These are phyloP conservation scores for Kwoniella bestiolae DNA, from an alignment of 768 basidiomycete genomes.

Conservation along the genomic window DNA sequence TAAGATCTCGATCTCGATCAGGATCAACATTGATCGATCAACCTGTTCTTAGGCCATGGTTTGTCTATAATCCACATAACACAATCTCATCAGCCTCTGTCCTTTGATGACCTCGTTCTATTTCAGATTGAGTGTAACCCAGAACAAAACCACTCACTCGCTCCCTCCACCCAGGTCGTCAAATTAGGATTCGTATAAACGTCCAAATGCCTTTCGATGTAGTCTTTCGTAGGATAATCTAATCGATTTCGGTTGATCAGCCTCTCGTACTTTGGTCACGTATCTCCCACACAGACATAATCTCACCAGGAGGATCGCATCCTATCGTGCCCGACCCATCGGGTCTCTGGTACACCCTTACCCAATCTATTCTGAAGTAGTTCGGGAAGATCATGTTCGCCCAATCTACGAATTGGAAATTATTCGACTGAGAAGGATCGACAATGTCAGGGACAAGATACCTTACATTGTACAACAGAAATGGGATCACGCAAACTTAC, in stretches of 20 bases:
- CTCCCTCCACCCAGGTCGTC: slow-evolving; percentile 62
- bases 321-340: slow-evolving; percentile 61
- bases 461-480: no score
- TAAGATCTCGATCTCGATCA: no score
- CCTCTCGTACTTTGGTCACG: no score
- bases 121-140: no score
- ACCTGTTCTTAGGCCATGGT: slow-evolving; percentile 68
- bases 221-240: slow-evolving; percentile 77
- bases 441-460: slow-evolving; percentile 4
- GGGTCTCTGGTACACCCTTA: slow-evolving; percentile 83
- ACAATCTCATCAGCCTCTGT: slow-evolving; percentile 15
- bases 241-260: no score
- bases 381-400: slow-evolving; percentile 73
- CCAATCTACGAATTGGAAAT: slow-evolving; percentile 76
- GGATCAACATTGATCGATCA: slow-evolving; percentile 59
- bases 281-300: no score
- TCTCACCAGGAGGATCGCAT: slow-evolving; percentile 52
- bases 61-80: slow-evolving; percentile 36
- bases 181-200: slow-evolving; percentile 73
- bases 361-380: slow-evolving; percentile 79
- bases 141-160: slow-evolving; percentile 23
- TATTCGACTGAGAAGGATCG: slow-evolving; percentile 50
- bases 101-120: no score
- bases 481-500: slow-evolving; percentile 22
- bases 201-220: slow-evolving; percentile 71